Conservation (phyloP, 352 stramenopile species). For the Pythium utonaiense region DNA sequence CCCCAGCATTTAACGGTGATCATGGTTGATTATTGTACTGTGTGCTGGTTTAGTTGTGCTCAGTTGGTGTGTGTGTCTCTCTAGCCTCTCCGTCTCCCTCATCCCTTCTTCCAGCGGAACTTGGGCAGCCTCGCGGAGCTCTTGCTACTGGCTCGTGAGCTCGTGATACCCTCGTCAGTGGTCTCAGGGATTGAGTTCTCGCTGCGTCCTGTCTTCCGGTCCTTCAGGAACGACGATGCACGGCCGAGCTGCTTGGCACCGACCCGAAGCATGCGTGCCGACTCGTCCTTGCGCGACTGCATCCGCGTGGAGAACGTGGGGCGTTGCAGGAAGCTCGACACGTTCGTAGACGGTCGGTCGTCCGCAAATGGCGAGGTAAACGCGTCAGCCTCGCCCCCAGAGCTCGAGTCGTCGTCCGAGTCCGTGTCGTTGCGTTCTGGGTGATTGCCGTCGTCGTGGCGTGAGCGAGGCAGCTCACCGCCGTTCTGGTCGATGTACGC, state of each 20-base stretch:
- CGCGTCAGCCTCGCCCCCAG: constrained; percentile 1
- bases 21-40: too few relatives aligned
- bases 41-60: too few relatives aligned
- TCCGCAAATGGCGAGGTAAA: constrained; percentile 13
- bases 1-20: too few relatives aligned
- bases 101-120: constrained; percentile 40
- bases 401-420: constrained; percentile 19
- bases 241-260: constrained; percentile 60
- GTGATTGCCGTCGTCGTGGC: constrained; percentile 8
- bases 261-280: constrained; percentile 71
- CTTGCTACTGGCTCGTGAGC: not conserved
- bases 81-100: constrained; percentile 29
- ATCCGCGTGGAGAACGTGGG: constrained; percentile 10
- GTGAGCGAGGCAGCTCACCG: constrained; percentile 3
- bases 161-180: not conserved
- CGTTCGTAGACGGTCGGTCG: constrained; percentile 18
- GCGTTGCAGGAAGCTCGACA: constrained; percentile 19
- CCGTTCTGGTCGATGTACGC: constrained; percentile 47
- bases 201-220: not conserved
- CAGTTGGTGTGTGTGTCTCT: too few relatives aligned
- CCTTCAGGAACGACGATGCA: constrained; percentile 14
- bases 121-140: constrained; percentile 24
- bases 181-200: not conserved
- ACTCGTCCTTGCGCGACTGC: constrained; percentile 9
- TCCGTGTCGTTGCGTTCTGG: constrained; percentile 13